A percentile compares a stretch with the other conserved stretches of the same genome.
Conservation (phyloP, 2,329 filamentous ascomycete species). For the Aquanectria penicillioides region DNA sequence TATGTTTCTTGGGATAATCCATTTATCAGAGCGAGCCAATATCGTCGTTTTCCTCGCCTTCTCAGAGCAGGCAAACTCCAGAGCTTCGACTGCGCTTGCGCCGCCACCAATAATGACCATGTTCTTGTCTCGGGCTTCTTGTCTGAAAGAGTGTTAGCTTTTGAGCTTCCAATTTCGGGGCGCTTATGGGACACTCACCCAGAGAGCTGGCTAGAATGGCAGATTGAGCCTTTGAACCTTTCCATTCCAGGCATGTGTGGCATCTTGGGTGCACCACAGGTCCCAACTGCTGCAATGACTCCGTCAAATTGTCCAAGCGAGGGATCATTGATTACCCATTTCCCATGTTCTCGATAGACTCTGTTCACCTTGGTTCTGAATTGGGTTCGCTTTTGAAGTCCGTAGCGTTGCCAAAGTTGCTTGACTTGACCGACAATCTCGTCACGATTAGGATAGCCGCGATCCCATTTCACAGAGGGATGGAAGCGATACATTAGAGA, state of each 20-base stretch:
- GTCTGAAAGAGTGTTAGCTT: conserved; percentile 55
- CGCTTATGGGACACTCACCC: conserved; percentile 50
- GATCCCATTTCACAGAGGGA: conserved; percentile 77
- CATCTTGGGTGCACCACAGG: conserved; percentile 82
- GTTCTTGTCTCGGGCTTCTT: conserved; percentile 77
- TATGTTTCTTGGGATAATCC: conserved; percentile 86
- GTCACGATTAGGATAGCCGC: conserved; percentile 52
- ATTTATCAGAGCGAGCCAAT: conserved; percentile 82
- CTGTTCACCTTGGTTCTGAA: conserved; percentile 77
- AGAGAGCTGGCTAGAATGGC: conserved; percentile 80
- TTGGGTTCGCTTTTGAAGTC: conserved; percentile 73
- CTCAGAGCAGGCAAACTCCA: conserved; percentile 79
- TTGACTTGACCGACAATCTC: conserved; percentile 54
- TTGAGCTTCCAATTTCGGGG: accelerated
- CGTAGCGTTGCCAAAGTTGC: conserved; percentile 76
- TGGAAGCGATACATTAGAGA: conserved; percentile 90
- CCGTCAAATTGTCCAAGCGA: conserved; percentile 80
- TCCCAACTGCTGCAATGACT: conserved; percentile 80
- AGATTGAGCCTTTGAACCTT: conserved; percentile 75
- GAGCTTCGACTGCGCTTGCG: conserved; percentile 82
- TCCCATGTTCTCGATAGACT: conserved; percentile 74
- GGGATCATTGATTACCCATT: conserved; percentile 82
- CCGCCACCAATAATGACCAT: conserved; percentile 82
- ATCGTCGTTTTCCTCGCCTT: conserved; percentile 76
- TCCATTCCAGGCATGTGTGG: conserved; percentile 76